Percentiles rank a stretch among this genome's conserved stretches.
Evolutionary conservation across 176 grass and related monocot genomes (phyloP).

Genomic region (Oryza rufipogon): DNA sequence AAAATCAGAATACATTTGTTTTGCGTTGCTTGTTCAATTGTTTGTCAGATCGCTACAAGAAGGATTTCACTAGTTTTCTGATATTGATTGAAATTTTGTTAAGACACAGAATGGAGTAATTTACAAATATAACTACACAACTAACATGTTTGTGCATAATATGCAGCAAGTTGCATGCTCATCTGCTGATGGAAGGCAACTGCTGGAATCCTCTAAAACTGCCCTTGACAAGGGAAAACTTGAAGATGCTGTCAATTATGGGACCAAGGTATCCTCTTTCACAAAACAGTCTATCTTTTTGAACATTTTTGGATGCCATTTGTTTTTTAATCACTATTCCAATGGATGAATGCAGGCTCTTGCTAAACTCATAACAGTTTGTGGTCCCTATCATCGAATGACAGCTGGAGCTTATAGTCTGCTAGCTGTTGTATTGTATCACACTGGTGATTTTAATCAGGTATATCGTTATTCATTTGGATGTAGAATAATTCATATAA

Average conservation of each 20-base stretch:
- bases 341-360: slow-evolving; percentile 74
- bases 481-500: slow-evolving; percentile 15
- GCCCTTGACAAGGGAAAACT: slow-evolving; percentile 99
- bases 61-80: background rate
- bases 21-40: slow-evolving; percentile 31
- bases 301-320: background rate
- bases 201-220: slow-evolving; percentile 98
- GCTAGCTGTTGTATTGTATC: slow-evolving; percentile 98
- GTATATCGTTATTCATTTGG: slow-evolving; percentile 41
- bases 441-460: slow-evolving; percentile 99
- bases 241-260: slow-evolving; percentile 99
- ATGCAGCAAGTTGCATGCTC: slow-evolving; percentile 99
- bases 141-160: slow-evolving; percentile 39
- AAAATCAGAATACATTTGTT: slow-evolving; percentile 28
- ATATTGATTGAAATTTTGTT: slow-evolving; percentile 22
- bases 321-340: slow-evolving; percentile 20
- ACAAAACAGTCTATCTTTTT: slow-evolving; percentile 29
- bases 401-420: slow-evolving; percentile 99
- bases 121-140: slow-evolving; percentile 38
- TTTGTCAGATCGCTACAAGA: slow-evolving; percentile 10
- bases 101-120: slow-evolving; percentile 6
- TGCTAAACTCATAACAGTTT: slow-evolving; percentile 91
- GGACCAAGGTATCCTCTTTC: slow-evolving; percentile 73
- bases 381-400: slow-evolving; percentile 97
- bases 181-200: slow-evolving; percentile 96